Conservation (phyloP, 2,329 filamentous ascomycete species). For the Fusarium sp. region DNA sequence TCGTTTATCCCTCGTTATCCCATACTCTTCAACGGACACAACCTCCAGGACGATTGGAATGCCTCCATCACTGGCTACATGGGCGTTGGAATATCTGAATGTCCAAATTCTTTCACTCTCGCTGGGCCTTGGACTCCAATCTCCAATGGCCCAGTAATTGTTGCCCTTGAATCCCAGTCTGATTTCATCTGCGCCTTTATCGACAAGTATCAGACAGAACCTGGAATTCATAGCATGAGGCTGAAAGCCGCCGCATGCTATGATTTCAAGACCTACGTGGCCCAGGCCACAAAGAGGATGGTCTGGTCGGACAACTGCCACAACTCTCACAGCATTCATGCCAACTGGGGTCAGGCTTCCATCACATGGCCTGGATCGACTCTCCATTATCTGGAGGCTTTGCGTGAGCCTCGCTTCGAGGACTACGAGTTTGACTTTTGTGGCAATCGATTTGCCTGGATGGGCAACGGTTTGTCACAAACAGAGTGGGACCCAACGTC, state of each 20-base stretch:
- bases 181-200: conserved; percentile 28
- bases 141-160: conserved; percentile 21
- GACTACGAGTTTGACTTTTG: conserved; percentile 20
- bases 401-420: conserved; percentile 18
- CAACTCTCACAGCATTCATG: conserved; percentile 20
- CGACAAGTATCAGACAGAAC: conserved; percentile 29
- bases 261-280: conserved; percentile 25
- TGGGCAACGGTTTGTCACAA: conserved; percentile 19
- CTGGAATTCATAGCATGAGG: conserved; percentile 7
- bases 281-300: conserved; percentile 21
- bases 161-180: conserved; percentile 16
- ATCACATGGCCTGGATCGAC: conserved; percentile 30
- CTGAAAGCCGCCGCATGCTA: conserved; percentile 18
- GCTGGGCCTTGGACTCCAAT: conserved; percentile 19
- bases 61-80: conserved; percentile 15
- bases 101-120: conserved; percentile 19
- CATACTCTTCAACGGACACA: conserved; percentile 8
- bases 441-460: conserved; percentile 16
- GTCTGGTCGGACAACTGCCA: conserved; percentile 29
- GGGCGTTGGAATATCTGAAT: conserved; percentile 19
- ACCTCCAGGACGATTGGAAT: conserved; percentile 19
- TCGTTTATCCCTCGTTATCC: conserved; percentile 19
- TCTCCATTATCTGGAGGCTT: conserved; percentile 21
- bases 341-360: conserved; percentile 28
- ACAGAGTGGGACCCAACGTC: conserved; percentile 29